These are phyloP conservation scores for Aquanectria penicillioides DNA, from an alignment of 2,329 filamentous ascomycete genomes.

Conservation along the genomic window DNA sequence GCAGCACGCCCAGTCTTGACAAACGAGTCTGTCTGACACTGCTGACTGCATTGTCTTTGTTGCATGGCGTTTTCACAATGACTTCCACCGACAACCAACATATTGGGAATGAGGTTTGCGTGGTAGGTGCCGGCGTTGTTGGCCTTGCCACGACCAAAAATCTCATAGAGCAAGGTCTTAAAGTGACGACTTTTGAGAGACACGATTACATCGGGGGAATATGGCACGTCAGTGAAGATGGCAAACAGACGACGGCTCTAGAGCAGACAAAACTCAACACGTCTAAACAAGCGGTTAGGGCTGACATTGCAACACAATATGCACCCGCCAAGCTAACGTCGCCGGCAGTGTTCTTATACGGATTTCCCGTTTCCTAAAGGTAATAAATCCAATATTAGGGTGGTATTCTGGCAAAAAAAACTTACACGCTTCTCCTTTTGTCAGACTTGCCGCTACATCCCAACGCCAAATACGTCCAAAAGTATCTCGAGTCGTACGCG, in stretches of 20 bases:
- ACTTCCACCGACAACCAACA: slow-evolving; percentile 21
- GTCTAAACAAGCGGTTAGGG: slow-evolving; percentile 45
- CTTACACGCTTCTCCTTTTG: slow-evolving; percentile 9
- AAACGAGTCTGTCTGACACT: not conserved
- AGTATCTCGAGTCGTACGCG: slow-evolving; percentile 47
- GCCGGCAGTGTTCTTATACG: slow-evolving; percentile 41
- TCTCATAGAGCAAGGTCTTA: slow-evolving; percentile 54
- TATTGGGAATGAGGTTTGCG: slow-evolving; percentile 38
- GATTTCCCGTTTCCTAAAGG: slow-evolving; percentile 48
- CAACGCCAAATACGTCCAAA: slow-evolving; percentile 39
- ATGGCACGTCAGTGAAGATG: slow-evolving; percentile 51
- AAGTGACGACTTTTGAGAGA: slow-evolving; percentile 53
- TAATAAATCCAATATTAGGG: slow-evolving; percentile 8
- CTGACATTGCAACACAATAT: too few species aligned
- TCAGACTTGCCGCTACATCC: slow-evolving; percentile 40
- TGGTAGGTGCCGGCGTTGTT: slow-evolving; percentile 45
- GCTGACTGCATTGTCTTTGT: not conserved
- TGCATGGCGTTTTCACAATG: slow-evolving; percentile 16
- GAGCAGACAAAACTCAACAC: slow-evolving; percentile 43
- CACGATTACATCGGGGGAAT: slow-evolving; percentile 53
- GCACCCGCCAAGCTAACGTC: slow-evolving; percentile 4
- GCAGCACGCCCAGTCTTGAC: not conserved
- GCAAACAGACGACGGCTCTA: slow-evolving; percentile 49
- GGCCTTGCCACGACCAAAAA: slow-evolving; percentile 55
- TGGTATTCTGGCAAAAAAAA: not conserved